phyloP scores from a whole-genome alignment of 2,329 filamentous ascomycete species.

The Claviceps africana region DNA sequence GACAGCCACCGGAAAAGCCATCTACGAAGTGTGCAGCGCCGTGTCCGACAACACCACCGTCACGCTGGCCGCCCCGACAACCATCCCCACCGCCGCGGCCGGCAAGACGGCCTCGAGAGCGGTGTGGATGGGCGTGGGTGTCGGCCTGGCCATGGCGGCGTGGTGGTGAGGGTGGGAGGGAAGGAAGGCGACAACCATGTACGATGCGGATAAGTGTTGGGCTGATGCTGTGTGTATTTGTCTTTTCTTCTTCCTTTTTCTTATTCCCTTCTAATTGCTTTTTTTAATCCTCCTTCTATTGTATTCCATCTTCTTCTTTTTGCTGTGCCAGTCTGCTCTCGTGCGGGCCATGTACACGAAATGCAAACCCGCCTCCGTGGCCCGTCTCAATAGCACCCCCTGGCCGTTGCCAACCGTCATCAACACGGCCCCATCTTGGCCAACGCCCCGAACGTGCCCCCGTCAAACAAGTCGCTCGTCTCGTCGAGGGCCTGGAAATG shows the following conservation, averaged over 20 bases:
- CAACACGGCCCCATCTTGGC: conserved; percentile 32
- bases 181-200: too few relatives aligned
- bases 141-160: background rate
- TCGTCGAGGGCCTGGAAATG: conserved; percentile 45
- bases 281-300: too few relatives aligned
- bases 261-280: too few relatives aligned
- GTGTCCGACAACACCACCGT: background rate
- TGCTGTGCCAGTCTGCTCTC: too few relatives aligned
- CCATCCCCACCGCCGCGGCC: background rate
- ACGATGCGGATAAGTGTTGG: too few relatives aligned
- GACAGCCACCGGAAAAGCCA: conserved; percentile 4
- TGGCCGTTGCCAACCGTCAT: too few relatives aligned
- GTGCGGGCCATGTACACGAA: too few relatives aligned
- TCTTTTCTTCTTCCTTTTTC: too few relatives aligned
- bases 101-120: background rate
- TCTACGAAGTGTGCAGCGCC: conserved; percentile 2
- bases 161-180: background rate
- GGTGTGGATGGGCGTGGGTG: background rate
- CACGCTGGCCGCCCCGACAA: background rate
- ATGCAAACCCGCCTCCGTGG: too few relatives aligned
- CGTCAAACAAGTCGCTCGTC: conserved; percentile 37
- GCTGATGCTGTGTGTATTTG: too few relatives aligned
- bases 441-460: conserved; percentile 36
- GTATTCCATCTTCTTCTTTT: too few relatives aligned
- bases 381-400: too few relatives aligned